Base-by-base conservation (phyloP, 2,329 filamentous ascomycete genomes). In the Didymella pomorum region DNA sequence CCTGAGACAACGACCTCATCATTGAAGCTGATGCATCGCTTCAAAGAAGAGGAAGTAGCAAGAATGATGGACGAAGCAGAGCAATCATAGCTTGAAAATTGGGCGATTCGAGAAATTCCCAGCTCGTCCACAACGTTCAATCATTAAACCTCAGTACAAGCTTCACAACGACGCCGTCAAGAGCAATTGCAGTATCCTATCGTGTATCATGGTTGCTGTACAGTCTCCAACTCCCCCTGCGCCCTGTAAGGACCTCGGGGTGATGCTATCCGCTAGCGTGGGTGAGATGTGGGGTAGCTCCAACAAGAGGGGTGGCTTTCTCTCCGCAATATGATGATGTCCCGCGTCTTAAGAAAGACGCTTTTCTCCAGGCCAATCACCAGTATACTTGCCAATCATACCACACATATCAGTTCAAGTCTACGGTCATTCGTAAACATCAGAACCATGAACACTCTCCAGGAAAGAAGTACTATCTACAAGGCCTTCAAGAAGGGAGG, bases 1-100 rank as follows among this genome's bases (percentile, higher is more conserved):
- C 8, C 81, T 3, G 78, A 80, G 54, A 83, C 82, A 3, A 84
- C 84, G 1, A 82, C 83, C 6, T 69, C 86, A 61, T 87, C 89
- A 1, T 77, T 84, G 55, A 93, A 92, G 74, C 79, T 93, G 46
- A 93, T 93, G 90, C 91, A 93, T 74, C 84, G 89, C 18, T 91
- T 93, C 76, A 88, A 85, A 0, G 79, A 83, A 25, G 84, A 87
- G 4, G 84, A 93, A 58, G 85, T 94, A 2, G 80, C 86, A 60
- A 82, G 80, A 18, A 85, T 88, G 72, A 92, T 93, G 89, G 86
- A 92, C 67, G 77, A 82, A 46, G 76, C 65, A 23, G 76, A 77
- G 58, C 35, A 23, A 50, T 52, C 53, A 11, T 65, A 64, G 44
- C 21, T n/a, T 3, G 4, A 20, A 9, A 7, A 28, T 26, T 37